Conservation (phyloP, 2,329 filamentous ascomycete species). For the Blastomyces silverae region DNA sequence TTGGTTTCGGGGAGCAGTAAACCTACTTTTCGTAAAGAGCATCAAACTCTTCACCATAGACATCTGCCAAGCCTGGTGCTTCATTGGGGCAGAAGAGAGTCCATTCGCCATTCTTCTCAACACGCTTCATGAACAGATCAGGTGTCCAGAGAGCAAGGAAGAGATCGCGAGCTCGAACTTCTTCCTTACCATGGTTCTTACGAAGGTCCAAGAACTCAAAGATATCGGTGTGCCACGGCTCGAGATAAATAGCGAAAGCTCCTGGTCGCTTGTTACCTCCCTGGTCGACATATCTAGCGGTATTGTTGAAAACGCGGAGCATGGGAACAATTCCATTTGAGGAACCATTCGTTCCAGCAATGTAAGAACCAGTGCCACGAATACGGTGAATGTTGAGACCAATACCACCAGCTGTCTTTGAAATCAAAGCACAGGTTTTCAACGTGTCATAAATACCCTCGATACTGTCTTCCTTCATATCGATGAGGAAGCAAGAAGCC, state of each 20-base stretch:
- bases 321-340: slow-evolving; percentile 97
- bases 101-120: slow-evolving; percentile 94
- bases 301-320: slow-evolving; percentile 99
- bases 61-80: slow-evolving; percentile 87
- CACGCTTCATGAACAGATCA: slow-evolving; percentile 99
- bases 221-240: slow-evolving; percentile 97
- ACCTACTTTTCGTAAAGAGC: slow-evolving; percentile 67
- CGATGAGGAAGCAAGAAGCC: slow-evolving; percentile 96
- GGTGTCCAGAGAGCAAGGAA: slow-evolving; percentile 99
- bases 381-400: slow-evolving; percentile 95
- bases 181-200: slow-evolving; percentile 99
- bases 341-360: slow-evolving; percentile 94
- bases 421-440: slow-evolving; percentile 99
- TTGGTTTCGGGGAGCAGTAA: neutral
- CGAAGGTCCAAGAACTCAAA: slow-evolving; percentile 96
- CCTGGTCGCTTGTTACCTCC: slow-evolving; percentile 98
- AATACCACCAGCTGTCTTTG: slow-evolving; percentile 97
- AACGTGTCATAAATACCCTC: slow-evolving; percentile 98
- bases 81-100: slow-evolving; percentile 98
- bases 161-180: slow-evolving; percentile 90
- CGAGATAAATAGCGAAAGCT: slow-evolving; percentile 96
- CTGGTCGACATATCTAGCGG: slow-evolving; percentile 95
- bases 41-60: slow-evolving; percentile 96
- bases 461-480: slow-evolving; percentile 99
- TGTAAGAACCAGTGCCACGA: slow-evolving; percentile 94